phyloP scores from a whole-genome alignment of 768 basidiomycete species.

The Amanita rubescens region DNA sequence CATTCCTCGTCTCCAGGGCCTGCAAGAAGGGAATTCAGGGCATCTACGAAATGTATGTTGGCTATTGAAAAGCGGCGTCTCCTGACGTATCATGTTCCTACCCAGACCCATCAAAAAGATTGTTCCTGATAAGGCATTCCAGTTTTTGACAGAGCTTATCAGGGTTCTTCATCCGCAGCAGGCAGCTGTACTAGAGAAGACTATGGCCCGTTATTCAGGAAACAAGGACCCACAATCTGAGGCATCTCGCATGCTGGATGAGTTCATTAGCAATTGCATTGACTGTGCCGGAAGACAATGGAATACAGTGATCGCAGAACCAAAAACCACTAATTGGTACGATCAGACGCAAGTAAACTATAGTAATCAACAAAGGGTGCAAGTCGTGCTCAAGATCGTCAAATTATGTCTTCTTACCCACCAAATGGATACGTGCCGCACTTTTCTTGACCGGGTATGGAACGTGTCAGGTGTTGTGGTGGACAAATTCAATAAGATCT shows the following conservation, averaged over 20 bases:
- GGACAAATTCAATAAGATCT: too few species aligned
- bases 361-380: too few species aligned
- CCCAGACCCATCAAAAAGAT: conserved; percentile 21
- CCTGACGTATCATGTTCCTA: neutral
- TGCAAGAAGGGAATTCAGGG: conserved; percentile 12
- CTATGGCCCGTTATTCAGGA: neutral
- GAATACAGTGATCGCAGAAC: neutral
- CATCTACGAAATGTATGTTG: conserved; percentile 17
- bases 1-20: conserved; percentile 18
- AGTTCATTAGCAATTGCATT: conserved; percentile 14
- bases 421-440: too few species aligned
- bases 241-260: conserved; percentile 6
- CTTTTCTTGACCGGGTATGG: conserved; percentile 9
- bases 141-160: neutral
- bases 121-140: neutral
- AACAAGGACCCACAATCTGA: neutral
- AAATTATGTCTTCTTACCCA: conserved; percentile 14
- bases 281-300: conserved; percentile 15
- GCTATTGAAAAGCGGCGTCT: neutral
- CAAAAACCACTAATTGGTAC: too few species aligned
- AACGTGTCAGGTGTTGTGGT: conserved; percentile 2
- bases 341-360: too few species aligned
- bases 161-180: neutral
- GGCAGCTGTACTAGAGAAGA: conserved; percentile 4
- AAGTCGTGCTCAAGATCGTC: too few species aligned